Evolutionary conservation across 495 filamentous ascomycete genomes (phyloP), one percentile per base, ranked within the genome.

Genomic region (Penicillium coffeae): DNA sequence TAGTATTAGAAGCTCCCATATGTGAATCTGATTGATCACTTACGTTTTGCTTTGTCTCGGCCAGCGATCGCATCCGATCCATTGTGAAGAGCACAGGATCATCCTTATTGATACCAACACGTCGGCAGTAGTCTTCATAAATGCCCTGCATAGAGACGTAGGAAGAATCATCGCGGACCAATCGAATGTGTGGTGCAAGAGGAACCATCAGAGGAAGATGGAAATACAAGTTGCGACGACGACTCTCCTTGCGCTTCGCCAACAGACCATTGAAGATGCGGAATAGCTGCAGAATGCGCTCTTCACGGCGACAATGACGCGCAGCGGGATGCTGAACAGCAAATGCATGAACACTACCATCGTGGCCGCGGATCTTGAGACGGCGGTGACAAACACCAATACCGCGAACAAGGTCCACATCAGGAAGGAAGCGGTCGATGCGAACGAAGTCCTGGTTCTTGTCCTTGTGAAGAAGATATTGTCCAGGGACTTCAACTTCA

Each of bases 381-480:
- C 94, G 81, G 25, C 94, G 84, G 63, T 97, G 90, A 39, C 90
- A 96, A 35, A 87, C 83, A 42, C 89, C 89, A 56, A 92, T 87
- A 7, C 82, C 86, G 25, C 94, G 83, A 18, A 96, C 87, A 38
- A 97, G 79, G 44, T 97, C 90, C 25, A 99, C 90, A 60, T 89
- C 85, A 10, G 94, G 90, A 59, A 97, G 67, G 80, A 99, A 96
- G 21, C 92, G 84, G 61, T 99, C 94, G 48, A 99, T 96, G 21
- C 89, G 85, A 48, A 97, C 83, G 59, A 99, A 97, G 63, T 97
- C 94, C 58, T 93, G 88, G 62, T 97, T 97, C 78, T 97, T 97
- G 63, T 99, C 94, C 60, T 90, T 90, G 65, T 95, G 94, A 55
- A 91, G 80, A 38, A 99, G 74, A 63, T 99, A 99, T 66, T 99